Evolutionary conservation across 2,329 filamentous ascomycete species (phyloP), one percentile per base, ranked within the genome.

Genomic region (Chaetomium sp.): DNA sequence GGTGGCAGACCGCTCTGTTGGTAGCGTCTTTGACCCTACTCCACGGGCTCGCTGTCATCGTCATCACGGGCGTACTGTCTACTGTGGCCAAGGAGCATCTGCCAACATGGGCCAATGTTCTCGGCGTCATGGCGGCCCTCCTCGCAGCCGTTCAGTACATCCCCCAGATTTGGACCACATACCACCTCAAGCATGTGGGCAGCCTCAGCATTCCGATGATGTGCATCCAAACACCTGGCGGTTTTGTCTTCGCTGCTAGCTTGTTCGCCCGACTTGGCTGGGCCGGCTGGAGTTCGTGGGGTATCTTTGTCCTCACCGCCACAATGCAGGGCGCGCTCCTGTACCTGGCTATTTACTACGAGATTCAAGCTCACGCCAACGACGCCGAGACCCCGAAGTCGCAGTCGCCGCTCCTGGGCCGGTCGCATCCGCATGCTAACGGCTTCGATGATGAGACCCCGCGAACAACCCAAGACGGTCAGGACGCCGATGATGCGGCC

Each of bases 181-280:
- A 91, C 78, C 85, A 82, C 60, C 81, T 97, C 64, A 90, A 94
- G 74, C 89, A 93, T 72, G 90, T 96, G 1, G 93, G 93, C 62
- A 97, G 93, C 75, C 80, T 99, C 71, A 97, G 92, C 73, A 95
- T 99, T 63, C 90, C 92, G 4, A 98, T 97, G 90, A 98, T 99
- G 93, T 90, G 91, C 75, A 97, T 99, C 38, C 95, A 99, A 77
- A 97, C 94, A 0, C 95, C 95, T 0, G 95, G 95, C 0, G 93
- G 92, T 65, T 89, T 97, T 70, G 80, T 99, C 7, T 98, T 96
- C 79, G 93, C 94, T 0, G 89, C 85, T 13, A 97, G 93, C 75
- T 79, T 99, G 51, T 92, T 89, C 58, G 87, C 86, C 8, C 85
- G 95, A 54, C 83, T 97, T 23, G 95, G 95, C 0, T 83, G 82